Conservation (phyloP, 306 rosid genomes). For the Pyrus communis region DNA sequence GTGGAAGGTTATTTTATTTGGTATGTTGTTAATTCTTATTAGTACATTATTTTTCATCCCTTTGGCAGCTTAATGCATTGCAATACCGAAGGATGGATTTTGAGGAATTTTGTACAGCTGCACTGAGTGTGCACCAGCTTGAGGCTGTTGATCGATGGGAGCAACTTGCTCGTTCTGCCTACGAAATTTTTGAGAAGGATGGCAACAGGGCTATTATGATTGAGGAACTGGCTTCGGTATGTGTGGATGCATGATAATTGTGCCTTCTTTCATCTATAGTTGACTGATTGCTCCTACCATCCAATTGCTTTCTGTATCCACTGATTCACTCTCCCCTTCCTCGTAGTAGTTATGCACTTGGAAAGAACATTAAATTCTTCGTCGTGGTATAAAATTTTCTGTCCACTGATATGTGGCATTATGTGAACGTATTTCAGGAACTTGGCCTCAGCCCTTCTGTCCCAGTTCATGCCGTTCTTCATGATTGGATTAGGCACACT, state of each 20-base stretch:
- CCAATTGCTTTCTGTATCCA: neutral
- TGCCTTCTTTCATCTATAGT: neutral
- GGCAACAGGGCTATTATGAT: constrained; percentile 81
- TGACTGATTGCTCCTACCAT: neutral
- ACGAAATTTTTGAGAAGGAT: constrained; percentile 72
- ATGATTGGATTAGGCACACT: constrained; percentile 89
- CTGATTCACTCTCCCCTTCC: neutral
- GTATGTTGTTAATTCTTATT: neutral
- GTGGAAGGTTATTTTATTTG: neutral
- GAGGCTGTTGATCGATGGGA: constrained; percentile 82
- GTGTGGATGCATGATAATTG: constrained; percentile 19
- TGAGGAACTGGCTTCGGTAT: constrained; percentile 90
- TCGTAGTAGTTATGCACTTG: neutral
- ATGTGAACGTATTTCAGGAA: constrained; percentile 48
- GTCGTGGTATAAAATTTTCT: neutral
- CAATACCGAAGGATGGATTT: constrained; percentile 87
- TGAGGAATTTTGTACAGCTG: constrained; percentile 80
- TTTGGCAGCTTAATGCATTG: constrained; percentile 73
- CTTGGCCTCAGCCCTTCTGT: constrained; percentile 86
- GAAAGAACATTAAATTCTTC: neutral
- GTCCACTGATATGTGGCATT: neutral
- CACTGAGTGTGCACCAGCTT: constrained; percentile 79
- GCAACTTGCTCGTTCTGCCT: constrained; percentile 83
- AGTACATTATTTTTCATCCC: constrained; percentile 4
- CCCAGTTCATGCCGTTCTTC: constrained; percentile 87